Percentiles rank a stretch among this genome's conserved stretches.
Evolutionary conservation across 1,284 basidiomycete genomes (phyloP).

Genomic region (Marasmius tenuissimus): DNA sequence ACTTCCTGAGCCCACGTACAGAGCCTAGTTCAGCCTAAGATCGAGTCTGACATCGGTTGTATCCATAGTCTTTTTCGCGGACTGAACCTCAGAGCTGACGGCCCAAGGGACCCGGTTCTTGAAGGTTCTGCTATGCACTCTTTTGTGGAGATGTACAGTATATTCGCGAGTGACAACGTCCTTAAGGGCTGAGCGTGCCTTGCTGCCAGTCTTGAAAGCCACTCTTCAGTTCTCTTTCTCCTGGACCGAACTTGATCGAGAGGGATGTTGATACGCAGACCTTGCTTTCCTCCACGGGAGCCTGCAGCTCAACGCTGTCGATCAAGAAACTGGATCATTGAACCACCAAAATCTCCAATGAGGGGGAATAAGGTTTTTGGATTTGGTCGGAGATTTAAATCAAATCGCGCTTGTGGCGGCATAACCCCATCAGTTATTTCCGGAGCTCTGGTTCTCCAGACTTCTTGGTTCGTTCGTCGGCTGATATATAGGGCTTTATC

Average conservation of each 20-base stretch:
- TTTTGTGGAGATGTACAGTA: conserved; percentile 96
- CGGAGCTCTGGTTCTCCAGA: background rate
- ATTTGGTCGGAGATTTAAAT: background rate
- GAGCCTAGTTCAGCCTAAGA: conserved; percentile 90
- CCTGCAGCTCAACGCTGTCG: background rate
- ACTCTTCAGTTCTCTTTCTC: background rate
- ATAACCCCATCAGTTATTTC: background rate
- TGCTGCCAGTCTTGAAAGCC: conserved; percentile 39
- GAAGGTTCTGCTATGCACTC: conserved; percentile 86
- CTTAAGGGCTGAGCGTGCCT: conserved; percentile 90
- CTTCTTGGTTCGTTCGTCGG: background rate
- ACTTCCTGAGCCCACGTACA: conserved; percentile 90
- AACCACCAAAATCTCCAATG: background rate
- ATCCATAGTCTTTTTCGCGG: conserved; percentile 93
- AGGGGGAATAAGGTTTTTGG: too few relatives aligned
- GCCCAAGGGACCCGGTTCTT: conserved; percentile 95
- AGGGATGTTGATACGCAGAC: background rate
- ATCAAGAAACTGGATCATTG: too few relatives aligned
- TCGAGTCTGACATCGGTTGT: conserved; percentile 90
- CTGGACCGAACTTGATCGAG: background rate
- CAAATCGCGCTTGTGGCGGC: background rate
- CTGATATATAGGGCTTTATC: too few relatives aligned
- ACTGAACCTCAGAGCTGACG: conserved; percentile 88
- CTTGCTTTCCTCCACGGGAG: conserved; percentile 4
- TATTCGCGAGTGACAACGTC: conserved; percentile 97